Conservation (phyloP, 352 stramenopile species). For the Phytopythium vexans region DNA sequence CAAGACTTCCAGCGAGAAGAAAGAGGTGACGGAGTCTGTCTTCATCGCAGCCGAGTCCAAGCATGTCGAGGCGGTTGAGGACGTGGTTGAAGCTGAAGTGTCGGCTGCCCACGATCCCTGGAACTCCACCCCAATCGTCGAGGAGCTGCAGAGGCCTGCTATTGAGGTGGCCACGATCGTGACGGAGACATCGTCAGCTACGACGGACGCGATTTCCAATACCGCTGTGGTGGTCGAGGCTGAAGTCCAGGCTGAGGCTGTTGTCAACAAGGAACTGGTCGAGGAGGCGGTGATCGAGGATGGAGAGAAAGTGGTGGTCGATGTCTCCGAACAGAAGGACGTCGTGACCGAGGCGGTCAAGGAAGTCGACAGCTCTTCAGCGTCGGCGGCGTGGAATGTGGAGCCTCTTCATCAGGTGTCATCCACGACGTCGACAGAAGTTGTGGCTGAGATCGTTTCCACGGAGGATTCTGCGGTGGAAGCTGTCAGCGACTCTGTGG, state of each 20-base stretch:
- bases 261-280: conserved; percentile 7
- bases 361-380: conserved; percentile 5
- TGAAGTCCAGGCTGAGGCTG: conserved; percentile 2
- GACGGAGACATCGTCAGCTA: conserved; percentile 10
- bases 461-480: neutral
- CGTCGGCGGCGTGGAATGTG: conserved; percentile 22
- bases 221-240: conserved; percentile 1
- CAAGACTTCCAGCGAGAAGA: conserved; percentile 14
- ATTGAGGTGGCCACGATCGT: conserved; percentile 13
- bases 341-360: conserved; percentile 15
- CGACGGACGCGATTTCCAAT: neutral
- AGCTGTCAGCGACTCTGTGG: neutral
- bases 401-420: conserved; percentile 16
- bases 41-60: conserved; percentile 12
- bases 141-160: conserved; percentile 8
- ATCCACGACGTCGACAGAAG: conserved; percentile 1
- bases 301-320: conserved; percentile 5
- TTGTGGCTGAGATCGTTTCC: neutral
- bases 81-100: conserved; percentile 13
- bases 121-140: neutral
- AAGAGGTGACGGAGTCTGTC: conserved; percentile 12
- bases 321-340: too few species aligned
- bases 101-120: too few species aligned
- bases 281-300: conserved; percentile 1
- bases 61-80: conserved; percentile 11